Conservation (phyloP, 2,329 filamentous ascomycete species). For the Neofusicoccum sp. region DNA sequence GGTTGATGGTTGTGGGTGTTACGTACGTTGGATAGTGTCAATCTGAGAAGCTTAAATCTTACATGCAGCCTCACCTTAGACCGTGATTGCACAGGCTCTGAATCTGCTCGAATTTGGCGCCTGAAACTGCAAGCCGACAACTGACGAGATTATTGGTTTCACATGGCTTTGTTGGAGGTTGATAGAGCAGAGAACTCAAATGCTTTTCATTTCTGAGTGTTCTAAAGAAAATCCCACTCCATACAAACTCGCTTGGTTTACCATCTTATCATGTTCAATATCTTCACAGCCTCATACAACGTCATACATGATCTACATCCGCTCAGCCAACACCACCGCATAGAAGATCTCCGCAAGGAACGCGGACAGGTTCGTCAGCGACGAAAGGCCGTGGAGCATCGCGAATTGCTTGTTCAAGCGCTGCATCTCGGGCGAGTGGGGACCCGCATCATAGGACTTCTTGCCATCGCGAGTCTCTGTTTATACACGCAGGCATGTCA, state of each 20-base stretch:
- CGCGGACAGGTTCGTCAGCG: slow-evolving; percentile 73
- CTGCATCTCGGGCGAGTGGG: slow-evolving; percentile 84
- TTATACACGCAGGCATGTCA: slow-evolving; percentile 41
- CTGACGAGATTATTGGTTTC: too few species aligned
- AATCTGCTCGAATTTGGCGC: too few species aligned
- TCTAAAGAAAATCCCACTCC: background rate
- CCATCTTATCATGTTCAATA: background rate
- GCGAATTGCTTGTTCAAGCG: slow-evolving; percentile 60
- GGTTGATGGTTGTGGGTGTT: too few species aligned
- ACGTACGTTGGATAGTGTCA: too few species aligned
- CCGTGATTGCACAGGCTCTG: too few species aligned
- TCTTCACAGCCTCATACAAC: background rate
- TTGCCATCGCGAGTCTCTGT: slow-evolving; percentile 80
- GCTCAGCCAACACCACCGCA: slow-evolving; percentile 71
- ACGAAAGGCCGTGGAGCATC: slow-evolving; percentile 78
- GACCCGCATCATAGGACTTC: slow-evolving; percentile 75
- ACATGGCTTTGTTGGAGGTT: too few species aligned
- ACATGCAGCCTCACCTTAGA: too few species aligned
- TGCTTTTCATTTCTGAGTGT: too few species aligned
- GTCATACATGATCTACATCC: slow-evolving; percentile 43
- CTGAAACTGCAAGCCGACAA: too few species aligned
- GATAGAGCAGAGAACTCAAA: too few species aligned
- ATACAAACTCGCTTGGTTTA: background rate
- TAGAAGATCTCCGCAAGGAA: slow-evolving; percentile 74
- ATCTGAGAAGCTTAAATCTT: too few species aligned